Conservation (phyloP, 192 early-diverging fungal genomes). For the Mortierella hygrophila region DNA sequence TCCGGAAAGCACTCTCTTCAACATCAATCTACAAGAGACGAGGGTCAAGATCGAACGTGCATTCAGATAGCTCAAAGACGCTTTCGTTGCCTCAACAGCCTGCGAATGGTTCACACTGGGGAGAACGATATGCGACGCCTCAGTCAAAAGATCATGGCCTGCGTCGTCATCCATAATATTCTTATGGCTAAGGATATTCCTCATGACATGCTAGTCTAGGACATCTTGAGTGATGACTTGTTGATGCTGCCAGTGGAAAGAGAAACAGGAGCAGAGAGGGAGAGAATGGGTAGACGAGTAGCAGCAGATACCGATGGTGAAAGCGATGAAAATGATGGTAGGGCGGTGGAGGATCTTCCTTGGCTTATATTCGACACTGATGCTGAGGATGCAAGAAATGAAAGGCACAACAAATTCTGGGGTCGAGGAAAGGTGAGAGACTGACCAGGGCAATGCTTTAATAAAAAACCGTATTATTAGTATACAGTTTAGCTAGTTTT, state of each 20-base stretch:
- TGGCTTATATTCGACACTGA: background rate
- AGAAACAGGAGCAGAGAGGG: background rate
- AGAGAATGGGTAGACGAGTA: background rate
- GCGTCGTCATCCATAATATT: slow-evolving; percentile 11
- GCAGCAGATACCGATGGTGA: background rate
- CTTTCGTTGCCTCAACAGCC: background rate
- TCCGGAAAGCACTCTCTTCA: slow-evolving; percentile 8
- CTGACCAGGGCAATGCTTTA: no score
- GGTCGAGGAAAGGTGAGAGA: background rate
- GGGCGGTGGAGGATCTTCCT: background rate
- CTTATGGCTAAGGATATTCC: background rate
- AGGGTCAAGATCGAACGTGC: slow-evolving; percentile 23
- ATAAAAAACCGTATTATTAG: no score
- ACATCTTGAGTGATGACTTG: background rate
- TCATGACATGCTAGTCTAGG: no score
- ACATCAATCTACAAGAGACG: background rate
- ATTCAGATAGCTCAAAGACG: slow-evolving; percentile 12
- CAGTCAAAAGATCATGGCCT: background rate
- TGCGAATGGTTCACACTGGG: background rate
- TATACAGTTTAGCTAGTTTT: no score
- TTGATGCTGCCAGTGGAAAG: background rate
- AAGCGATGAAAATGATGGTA: background rate
- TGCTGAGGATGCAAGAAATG: slow-evolving; percentile 11
- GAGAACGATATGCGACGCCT: background rate
- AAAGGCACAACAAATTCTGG: slow-evolving; percentile 7